These are phyloP conservation scores for Stylosanthes scabra DNA, from an alignment of 331 rosid genomes.

Conservation along the genomic window DNA sequence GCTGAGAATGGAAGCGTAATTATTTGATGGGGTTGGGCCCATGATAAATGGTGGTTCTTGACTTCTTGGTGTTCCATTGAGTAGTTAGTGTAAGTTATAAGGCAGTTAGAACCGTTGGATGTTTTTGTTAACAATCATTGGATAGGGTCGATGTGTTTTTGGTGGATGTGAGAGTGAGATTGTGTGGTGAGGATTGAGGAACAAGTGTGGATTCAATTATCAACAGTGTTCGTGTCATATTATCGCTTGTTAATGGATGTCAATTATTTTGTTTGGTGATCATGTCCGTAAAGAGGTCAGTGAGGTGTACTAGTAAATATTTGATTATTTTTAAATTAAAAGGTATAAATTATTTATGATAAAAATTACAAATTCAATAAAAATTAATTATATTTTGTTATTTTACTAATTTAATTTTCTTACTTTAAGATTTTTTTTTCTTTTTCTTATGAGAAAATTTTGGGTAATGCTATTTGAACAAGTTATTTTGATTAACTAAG, in stretches of 20 bases:
- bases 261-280: neutral
- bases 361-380: too few relatives aligned
- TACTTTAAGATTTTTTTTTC: too few relatives aligned
- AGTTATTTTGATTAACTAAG: too few relatives aligned
- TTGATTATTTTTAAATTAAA: too few relatives aligned
- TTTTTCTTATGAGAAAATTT: too few relatives aligned
- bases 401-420: too few relatives aligned
- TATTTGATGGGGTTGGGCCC: slow-evolving; percentile 29
- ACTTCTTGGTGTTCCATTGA: neutral
- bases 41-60: slow-evolving; percentile 2
- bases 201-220: neutral
- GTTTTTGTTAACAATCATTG: slow-evolving; percentile 23
- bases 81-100: neutral
- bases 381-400: too few relatives aligned
- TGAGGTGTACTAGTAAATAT: too few relatives aligned
- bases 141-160: slow-evolving; percentile 6
- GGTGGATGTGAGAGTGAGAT: neutral
- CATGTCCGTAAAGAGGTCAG: too few relatives aligned
- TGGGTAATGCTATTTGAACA: too few relatives aligned
- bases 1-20: neutral
- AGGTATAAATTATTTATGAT: too few relatives aligned
- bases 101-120: slow-evolving; percentile 28
- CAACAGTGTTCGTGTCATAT: neutral
- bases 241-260: neutral
- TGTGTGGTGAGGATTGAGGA: slow-evolving; percentile 11